Conservation (phyloP, 2,329 filamentous ascomycete species). For the Fusarium kyushuense region DNA sequence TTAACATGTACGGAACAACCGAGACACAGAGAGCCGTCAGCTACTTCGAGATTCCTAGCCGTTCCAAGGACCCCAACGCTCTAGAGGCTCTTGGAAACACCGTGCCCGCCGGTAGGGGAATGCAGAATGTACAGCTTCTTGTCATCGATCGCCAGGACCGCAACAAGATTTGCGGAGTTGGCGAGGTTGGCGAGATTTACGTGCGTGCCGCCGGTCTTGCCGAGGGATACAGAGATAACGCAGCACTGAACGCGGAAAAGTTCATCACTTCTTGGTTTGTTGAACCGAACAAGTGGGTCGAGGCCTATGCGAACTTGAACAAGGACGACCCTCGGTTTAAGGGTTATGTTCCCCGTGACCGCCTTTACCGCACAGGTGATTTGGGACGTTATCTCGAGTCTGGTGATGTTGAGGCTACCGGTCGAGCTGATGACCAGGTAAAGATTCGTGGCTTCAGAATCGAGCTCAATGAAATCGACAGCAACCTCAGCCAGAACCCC, state of each 20-base stretch:
- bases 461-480: slow-evolving; percentile 92
- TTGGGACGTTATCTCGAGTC: slow-evolving; percentile 70
- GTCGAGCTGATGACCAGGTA: slow-evolving; percentile 87
- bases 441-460: slow-evolving; percentile 97
- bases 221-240: slow-evolving; percentile 78
- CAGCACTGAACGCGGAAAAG: slow-evolving; percentile 74
- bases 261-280: slow-evolving; percentile 91
- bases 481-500: slow-evolving; percentile 78
- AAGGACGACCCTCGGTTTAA: slow-evolving; percentile 72
- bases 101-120: slow-evolving; percentile 86
- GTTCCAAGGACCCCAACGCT: slow-evolving; percentile 67
- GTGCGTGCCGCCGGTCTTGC: slow-evolving; percentile 86
- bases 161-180: slow-evolving; percentile 79
- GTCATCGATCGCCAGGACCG: slow-evolving; percentile 79
- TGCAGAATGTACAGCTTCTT: slow-evolving; percentile 88
- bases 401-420: slow-evolving; percentile 81
- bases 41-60: slow-evolving; percentile 82
- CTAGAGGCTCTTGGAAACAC: slow-evolving; percentile 69
- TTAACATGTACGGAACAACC: slow-evolving; percentile 51
- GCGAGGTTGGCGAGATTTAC: slow-evolving; percentile 87
- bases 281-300: slow-evolving; percentile 75
- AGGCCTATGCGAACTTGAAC: slow-evolving; percentile 68
- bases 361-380: slow-evolving; percentile 89
- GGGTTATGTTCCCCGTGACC: slow-evolving; percentile 80
- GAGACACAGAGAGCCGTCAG: slow-evolving; percentile 72